These are phyloP conservation scores for Suhomyces chickasaworum DNA, from an alignment of 1,139 yeast species.

Conservation along the genomic window DNA sequence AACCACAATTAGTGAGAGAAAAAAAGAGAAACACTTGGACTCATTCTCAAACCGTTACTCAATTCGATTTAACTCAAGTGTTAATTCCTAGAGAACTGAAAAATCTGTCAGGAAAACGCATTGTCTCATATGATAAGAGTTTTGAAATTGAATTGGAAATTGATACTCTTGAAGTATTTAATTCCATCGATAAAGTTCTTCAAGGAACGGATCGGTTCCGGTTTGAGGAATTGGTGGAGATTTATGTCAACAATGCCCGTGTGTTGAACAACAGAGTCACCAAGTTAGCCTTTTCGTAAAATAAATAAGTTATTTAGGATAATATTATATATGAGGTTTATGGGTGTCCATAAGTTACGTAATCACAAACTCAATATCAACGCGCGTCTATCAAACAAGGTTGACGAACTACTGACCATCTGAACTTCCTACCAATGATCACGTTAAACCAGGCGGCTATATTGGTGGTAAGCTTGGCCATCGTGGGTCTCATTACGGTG, in stretches of 20 bases:
- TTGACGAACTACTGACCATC: conserved; percentile 4
- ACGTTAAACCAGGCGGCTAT: conserved; percentile 5
- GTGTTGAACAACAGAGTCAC: conserved; percentile 49
- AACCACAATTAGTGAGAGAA: conserved; percentile 57
- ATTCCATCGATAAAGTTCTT: conserved; percentile 57
- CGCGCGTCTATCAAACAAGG: not conserved
- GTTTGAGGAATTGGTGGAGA: conserved; percentile 70
- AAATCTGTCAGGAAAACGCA: conserved; percentile 41
- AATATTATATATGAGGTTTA: too few species aligned
- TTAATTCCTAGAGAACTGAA: conserved; percentile 49
- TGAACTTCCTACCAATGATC: conserved; percentile 4
- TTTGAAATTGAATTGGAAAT: conserved; percentile 74
- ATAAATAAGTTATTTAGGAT: too few species aligned
- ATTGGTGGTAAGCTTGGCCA: conserved; percentile 1
- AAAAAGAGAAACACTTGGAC: conserved; percentile 66
- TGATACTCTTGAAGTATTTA: conserved; percentile 62
- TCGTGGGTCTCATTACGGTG: conserved; percentile 18
- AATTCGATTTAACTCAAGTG: conserved; percentile 71
- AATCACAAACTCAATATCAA: not conserved
- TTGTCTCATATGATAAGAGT: conserved; percentile 44
- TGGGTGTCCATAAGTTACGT: too few species aligned
- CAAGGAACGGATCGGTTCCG: conserved; percentile 58
- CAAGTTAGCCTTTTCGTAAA: conserved; percentile 32
- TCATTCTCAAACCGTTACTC: conserved; percentile 68
- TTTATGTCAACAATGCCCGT: conserved; percentile 72